A percentile compares a stretch with the other conserved stretches of the same genome.
Conservation (phyloP, 1,284 basidiomycete species). For the Apiotrichum gamsii region DNA sequence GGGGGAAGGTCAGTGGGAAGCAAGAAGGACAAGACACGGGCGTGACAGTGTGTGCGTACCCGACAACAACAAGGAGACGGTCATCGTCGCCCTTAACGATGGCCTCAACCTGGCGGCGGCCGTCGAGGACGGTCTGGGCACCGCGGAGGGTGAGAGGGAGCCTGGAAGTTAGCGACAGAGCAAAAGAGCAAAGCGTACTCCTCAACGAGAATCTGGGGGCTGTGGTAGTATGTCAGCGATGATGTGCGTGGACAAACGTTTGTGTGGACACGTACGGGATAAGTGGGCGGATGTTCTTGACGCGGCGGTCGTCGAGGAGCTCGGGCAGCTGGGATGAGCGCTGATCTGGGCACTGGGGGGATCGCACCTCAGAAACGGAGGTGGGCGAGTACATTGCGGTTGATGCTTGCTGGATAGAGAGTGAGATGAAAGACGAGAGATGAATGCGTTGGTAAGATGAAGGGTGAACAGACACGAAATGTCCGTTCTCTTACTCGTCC, state of each 20-base stretch:
- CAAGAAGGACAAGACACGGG: not conserved
- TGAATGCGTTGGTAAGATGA: too few species aligned
- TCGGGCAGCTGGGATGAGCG: conserved; percentile 54
- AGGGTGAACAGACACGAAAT: too few species aligned
- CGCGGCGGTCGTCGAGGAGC: conserved; percentile 77
- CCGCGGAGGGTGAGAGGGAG: conserved; percentile 44
- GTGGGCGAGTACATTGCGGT: too few species aligned
- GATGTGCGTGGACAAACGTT: not conserved
- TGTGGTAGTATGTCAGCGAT: conserved; percentile 15
- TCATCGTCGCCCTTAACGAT: conserved; percentile 80
- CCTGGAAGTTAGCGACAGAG: conserved; percentile 10
- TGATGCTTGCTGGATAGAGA: too few species aligned
- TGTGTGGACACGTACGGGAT: conserved; percentile 55
- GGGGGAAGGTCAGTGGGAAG: not conserved
- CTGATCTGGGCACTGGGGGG: too few species aligned
- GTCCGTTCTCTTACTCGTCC: too few species aligned
- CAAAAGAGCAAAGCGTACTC: conserved; percentile 49
- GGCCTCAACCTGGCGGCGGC: conserved; percentile 69
- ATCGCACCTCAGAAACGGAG: too few species aligned
- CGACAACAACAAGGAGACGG: conserved; percentile 78
- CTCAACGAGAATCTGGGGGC: conserved; percentile 82
- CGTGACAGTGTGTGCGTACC: conserved; percentile 52
- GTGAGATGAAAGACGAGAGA: too few species aligned
- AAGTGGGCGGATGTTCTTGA: conserved; percentile 75
- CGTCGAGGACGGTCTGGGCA: conserved; percentile 64